These are phyloP conservation scores for Pyrenochaeta sp. DNA, from an alignment of 2,329 filamentous ascomycete genomes.

Conservation along the genomic window DNA sequence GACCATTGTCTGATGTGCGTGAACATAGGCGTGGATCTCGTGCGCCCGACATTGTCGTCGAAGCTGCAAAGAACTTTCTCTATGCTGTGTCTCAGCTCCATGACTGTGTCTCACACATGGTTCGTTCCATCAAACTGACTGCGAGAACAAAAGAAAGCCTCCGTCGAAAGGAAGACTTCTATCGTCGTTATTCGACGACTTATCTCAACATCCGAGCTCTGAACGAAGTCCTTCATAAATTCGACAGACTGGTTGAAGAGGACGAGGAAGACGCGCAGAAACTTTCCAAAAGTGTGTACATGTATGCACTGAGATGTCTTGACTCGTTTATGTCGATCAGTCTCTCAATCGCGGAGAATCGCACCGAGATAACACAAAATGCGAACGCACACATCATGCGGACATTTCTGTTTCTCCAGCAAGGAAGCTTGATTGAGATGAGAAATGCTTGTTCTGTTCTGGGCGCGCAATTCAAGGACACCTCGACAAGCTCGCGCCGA, in stretches of 20 bases:
- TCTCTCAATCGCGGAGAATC: conserved; percentile 48
- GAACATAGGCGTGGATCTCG: conserved; percentile 62
- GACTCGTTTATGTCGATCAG: conserved; percentile 48
- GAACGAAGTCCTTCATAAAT: conserved; percentile 62
- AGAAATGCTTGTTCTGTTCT: conserved; percentile 66
- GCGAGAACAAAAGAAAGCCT: conserved; percentile 55
- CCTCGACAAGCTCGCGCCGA: conserved; percentile 26
- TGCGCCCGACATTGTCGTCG: conserved; percentile 60
- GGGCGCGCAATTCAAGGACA: conserved; percentile 50
- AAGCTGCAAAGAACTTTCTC: conserved; percentile 63
- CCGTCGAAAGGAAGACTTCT: conserved; percentile 53
- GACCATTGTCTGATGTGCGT: conserved; percentile 65
- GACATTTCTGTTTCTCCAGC: conserved; percentile 66
- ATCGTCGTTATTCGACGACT: conserved; percentile 65
- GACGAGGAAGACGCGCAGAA: conserved; percentile 58
- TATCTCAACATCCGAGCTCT: conserved; percentile 65
- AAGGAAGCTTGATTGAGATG: conserved; percentile 66
- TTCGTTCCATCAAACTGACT: conserved; percentile 46
- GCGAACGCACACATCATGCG: conserved; percentile 66
- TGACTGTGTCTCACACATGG: conserved; percentile 46
- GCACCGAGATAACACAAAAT: conserved; percentile 60
- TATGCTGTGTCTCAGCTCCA: conserved; percentile 64
- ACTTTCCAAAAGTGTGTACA: conserved; percentile 45
- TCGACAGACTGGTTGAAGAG: conserved; percentile 59
- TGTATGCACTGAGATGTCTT: conserved; percentile 45